Percentiles rank a stretch among this genome's conserved stretches.
phyloP scores from a whole-genome alignment of 2,329 filamentous ascomycete species.

The Trichoderma arundinaceum region DNA sequence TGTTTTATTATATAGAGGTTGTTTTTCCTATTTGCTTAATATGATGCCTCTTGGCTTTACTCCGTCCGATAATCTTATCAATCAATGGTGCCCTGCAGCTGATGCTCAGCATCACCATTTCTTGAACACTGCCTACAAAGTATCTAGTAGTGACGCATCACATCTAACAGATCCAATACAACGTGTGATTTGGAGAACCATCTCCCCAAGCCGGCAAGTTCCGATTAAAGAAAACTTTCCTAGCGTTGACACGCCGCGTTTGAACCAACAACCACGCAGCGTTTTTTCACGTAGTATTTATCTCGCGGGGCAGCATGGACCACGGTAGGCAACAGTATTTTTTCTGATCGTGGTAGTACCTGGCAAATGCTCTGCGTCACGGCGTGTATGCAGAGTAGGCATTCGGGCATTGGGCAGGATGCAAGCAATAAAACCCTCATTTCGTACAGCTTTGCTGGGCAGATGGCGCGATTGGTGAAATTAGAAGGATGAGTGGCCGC shows the following conservation, averaged over 20 bases:
- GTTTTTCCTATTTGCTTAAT: no score
- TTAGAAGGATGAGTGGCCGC: neutral
- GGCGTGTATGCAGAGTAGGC: no score
- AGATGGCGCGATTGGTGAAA: neutral
- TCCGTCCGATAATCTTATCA: no score
- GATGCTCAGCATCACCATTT: no score
- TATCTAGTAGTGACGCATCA: no score
- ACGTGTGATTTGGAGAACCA: neutral
- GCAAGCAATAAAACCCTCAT: neutral
- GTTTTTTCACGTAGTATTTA: neutral
- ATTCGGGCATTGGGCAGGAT: neutral
- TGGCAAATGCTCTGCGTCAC: neutral
- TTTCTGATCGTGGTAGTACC: constrained; percentile 1
- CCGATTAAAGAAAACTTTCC: constrained; percentile 18
- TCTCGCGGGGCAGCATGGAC: neutral
- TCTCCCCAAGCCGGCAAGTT: constrained; percentile 23
- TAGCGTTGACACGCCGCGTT: constrained; percentile 8
- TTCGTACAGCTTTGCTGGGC: neutral
- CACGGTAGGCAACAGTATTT: constrained; percentile 1
- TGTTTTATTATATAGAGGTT: no score
- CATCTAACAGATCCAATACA: no score
- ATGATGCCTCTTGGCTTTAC: no score
- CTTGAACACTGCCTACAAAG: no score
- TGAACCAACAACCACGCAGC: constrained; percentile 10
- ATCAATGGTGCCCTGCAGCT: no score